Conservation (phyloP, 306 rosid genomes). For the Arachis stenosperma region DNA sequence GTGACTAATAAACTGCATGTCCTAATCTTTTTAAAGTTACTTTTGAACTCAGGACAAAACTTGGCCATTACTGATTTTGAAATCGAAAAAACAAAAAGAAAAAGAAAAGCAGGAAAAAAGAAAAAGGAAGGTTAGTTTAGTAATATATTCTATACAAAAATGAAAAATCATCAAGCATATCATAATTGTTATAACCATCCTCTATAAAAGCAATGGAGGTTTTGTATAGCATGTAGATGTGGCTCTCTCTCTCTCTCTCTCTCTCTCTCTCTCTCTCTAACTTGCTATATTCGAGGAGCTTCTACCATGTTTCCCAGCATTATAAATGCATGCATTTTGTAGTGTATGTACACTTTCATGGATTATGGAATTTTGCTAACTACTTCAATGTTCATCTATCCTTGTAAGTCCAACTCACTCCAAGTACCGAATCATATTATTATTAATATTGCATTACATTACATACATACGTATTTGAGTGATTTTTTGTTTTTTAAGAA, state of each 20-base stretch:
- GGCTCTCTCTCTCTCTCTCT: conserved; percentile 20
- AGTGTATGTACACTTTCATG: neutral
- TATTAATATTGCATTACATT: too few species aligned
- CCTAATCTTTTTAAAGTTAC: conserved; percentile 29
- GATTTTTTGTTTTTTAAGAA: too few species aligned
- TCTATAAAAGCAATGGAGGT: conserved; percentile 15
- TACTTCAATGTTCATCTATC: too few species aligned
- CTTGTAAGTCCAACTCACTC: too few species aligned
- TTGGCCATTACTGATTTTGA: conserved; percentile 8
- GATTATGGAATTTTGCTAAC: too few species aligned
- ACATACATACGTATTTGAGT: too few species aligned
- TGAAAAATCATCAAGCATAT: conserved; percentile 14
- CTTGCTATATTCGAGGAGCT: neutral
- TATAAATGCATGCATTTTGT: neutral
- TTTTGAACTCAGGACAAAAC: conserved; percentile 36
- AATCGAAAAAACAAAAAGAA: too few species aligned
- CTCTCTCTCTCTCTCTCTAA: too few species aligned
- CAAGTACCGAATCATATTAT: too few species aligned
- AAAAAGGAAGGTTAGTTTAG: neutral
- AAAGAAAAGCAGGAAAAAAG: too few species aligned
- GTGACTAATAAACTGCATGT: neutral
- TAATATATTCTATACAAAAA: neutral
- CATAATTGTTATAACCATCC: neutral
- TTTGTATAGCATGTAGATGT: conserved; percentile 24
- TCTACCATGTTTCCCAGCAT: conserved; percentile 7